phyloP scores from a whole-genome alignment of 208 protist species.

The Kentomonas sorsogonicus region DNA sequence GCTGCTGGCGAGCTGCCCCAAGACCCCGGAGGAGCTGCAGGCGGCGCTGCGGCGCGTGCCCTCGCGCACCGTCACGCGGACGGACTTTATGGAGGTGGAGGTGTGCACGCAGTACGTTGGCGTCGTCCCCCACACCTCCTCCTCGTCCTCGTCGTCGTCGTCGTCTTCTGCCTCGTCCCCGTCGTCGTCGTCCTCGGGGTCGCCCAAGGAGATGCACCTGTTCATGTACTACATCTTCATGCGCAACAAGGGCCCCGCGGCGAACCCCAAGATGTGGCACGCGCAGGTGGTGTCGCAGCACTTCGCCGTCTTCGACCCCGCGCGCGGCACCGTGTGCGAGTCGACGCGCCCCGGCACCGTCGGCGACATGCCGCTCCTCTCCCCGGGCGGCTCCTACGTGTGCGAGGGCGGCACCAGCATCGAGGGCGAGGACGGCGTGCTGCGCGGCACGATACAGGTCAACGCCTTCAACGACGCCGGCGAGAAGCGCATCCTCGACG shows the following conservation, averaged over 20 bases:
- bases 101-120: conserved; percentile 67
- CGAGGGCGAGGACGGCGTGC: conserved; percentile 39
- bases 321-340: conserved; percentile 42
- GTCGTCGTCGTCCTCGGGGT: neutral
- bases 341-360: conserved; percentile 63
- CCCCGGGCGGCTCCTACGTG: conserved; percentile 68
- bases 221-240: conserved; percentile 83
- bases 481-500: conserved; percentile 61
- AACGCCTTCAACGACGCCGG: conserved; percentile 69
- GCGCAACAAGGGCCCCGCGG: conserved; percentile 44
- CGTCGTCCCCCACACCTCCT: conserved; percentile 21
- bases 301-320: conserved; percentile 53
- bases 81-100: conserved; percentile 75
- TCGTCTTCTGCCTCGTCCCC: neutral
- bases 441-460: conserved; percentile 83
- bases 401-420: conserved; percentile 69
- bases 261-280: conserved; percentile 69
- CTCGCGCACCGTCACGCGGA: conserved; percentile 40
- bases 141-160: neutral
- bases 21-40: conserved; percentile 23
- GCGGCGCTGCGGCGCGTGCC: conserved; percentile 36
- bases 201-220: conserved; percentile 24
- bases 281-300: conserved; percentile 78
- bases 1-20: conserved; percentile 16
- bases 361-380: conserved; percentile 71